A percentile compares a stretch with the other conserved stretches of the same genome.
Evolutionary conservation across 2,329 filamentous ascomycete genomes (phyloP).

Genomic region (Aspergillus calidoustus): DNA sequence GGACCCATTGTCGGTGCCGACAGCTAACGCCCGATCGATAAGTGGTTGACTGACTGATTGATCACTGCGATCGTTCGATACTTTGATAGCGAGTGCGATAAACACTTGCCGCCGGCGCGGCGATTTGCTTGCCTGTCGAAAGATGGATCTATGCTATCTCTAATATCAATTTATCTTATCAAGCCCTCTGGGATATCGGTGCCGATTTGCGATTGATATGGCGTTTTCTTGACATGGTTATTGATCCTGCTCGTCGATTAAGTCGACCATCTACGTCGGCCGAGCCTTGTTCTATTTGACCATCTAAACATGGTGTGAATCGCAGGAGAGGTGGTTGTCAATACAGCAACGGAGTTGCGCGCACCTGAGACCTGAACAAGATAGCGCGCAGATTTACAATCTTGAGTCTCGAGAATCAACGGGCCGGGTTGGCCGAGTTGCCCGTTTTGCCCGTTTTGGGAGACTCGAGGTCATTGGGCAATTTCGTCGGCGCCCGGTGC

Average conservation of each 20-base stretch:
- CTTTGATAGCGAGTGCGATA: not conserved
- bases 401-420: too few species aligned
- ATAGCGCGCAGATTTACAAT: too few species aligned
- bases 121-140: not conserved
- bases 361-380: too few species aligned
- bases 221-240: not conserved
- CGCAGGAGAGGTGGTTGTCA: not conserved
- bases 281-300: not conserved
- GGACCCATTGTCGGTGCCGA: not conserved
- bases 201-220: not conserved
- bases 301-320: not conserved
- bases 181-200: not conserved
- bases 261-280: not conserved
- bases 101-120: not conserved
- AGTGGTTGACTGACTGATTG: not conserved
- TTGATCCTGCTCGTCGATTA: not conserved
- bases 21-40: not conserved
- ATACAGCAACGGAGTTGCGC: too few species aligned
- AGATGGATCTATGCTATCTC: not conserved
- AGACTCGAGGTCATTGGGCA: too few species aligned
- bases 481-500: too few species aligned
- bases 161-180: not conserved
- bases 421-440: too few species aligned
- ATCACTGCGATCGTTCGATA: not conserved
- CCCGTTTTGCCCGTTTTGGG: too few species aligned